Evolutionary conservation across 257 asterid species (phyloP).

Genomic region (Solanum okadae): DNA sequence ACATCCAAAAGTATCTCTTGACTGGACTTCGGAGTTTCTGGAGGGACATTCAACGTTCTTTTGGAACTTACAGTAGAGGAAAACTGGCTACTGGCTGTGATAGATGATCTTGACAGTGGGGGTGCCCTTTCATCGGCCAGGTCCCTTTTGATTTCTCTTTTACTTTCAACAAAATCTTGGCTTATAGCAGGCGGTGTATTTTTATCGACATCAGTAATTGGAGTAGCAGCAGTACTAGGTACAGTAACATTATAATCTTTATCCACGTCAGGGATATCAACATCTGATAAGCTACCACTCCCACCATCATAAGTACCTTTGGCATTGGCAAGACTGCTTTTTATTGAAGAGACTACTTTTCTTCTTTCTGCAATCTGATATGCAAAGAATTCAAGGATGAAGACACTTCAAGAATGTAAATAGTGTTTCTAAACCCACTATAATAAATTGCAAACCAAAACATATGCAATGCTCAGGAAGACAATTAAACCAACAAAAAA

Average conservation of each 20-base stretch:
- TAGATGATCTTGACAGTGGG: slow-evolving; percentile 19
- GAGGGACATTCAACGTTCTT: slow-evolving; percentile 2
- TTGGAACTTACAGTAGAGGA: slow-evolving; percentile 9
- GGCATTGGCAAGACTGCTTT: slow-evolving; percentile 41
- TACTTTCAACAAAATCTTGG: slow-evolving; percentile 22
- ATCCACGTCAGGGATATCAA: slow-evolving; percentile 17
- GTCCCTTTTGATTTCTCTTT: slow-evolving; percentile 26
- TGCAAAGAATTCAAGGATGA: background rate
- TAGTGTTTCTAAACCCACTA: background rate
- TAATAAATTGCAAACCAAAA: background rate
- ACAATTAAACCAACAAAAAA: background rate
- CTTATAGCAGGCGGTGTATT: slow-evolving; percentile 7
- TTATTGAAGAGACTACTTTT: slow-evolving; percentile 67
- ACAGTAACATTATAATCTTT: slow-evolving; percentile 3
- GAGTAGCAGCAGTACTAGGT: background rate
- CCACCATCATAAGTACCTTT: slow-evolving; percentile 23
- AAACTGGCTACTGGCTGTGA: slow-evolving; percentile 11
- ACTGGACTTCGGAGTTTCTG: slow-evolving; percentile 6
- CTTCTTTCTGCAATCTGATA: slow-evolving; percentile 82
- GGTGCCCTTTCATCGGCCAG: slow-evolving; percentile 16
- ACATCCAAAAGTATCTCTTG: slow-evolving; percentile 14
- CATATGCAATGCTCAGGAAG: background rate
- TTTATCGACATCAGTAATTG: slow-evolving; percentile 11
- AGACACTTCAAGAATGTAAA: background rate
- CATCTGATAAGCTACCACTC: slow-evolving; percentile 11